These are phyloP conservation scores for Capsella rubella DNA, from an alignment of 441 rosid genomes.

Conservation along the genomic window DNA sequence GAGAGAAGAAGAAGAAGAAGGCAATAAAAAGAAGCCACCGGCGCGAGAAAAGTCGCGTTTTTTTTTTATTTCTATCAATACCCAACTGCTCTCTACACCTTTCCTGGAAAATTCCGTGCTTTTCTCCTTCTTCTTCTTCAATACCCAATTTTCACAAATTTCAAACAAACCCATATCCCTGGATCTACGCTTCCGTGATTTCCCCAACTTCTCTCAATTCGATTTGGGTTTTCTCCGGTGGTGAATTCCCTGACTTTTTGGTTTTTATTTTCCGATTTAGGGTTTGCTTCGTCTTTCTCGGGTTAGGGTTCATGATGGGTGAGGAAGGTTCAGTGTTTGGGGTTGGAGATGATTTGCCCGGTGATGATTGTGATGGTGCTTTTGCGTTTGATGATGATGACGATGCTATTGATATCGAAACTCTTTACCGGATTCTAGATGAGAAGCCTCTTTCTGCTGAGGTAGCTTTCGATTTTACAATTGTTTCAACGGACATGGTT, in stretches of 20 bases:
- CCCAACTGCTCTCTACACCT: constrained; percentile 44
- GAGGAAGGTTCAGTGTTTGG: constrained; percentile 39
- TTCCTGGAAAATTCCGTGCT: constrained; percentile 48
- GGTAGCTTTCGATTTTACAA: constrained; percentile 48
- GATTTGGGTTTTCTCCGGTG: neutral
- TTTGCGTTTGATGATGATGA: constrained; percentile 46
- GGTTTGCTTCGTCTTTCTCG: constrained; percentile 9
- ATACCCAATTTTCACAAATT: constrained; percentile 19
- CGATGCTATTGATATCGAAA: constrained; percentile 60
- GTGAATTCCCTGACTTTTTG: constrained; percentile 21
- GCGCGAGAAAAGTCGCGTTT: constrained; percentile 47
- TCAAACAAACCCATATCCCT: neutral
- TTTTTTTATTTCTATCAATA: neutral
- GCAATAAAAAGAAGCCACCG: constrained; percentile 28
- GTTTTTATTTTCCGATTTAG: constrained; percentile 23
- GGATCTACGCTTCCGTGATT: constrained; percentile 26
- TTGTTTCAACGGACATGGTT: neutral
- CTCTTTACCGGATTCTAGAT: constrained; percentile 52
- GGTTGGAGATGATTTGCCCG: constrained; percentile 32
- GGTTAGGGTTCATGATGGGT: constrained; percentile 49
- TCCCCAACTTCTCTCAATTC: neutral
- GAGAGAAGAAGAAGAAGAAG: neutral
- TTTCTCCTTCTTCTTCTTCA: neutral
- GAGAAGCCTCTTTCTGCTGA: constrained; percentile 53
- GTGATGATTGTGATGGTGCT: constrained; percentile 44